A percentile compares a stretch with the other conserved stretches of the same genome.
Evolutionary conservation across 176 grass and related monocot genomes (phyloP).

Genomic region (Guadua angustifolia): DNA sequence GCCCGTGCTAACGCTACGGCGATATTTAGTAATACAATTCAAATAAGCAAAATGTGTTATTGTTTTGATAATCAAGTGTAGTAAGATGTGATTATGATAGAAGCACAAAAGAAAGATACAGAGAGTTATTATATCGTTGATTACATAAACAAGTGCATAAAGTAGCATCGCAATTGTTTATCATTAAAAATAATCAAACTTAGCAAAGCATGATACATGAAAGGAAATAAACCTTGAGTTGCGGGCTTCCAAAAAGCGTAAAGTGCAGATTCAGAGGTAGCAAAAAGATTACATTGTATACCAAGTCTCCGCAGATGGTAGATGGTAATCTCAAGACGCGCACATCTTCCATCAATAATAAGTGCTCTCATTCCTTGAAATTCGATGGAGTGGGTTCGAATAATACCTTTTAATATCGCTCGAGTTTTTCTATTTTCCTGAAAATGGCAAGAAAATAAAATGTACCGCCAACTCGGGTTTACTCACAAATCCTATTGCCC

Average conservation of each 20-base stretch:
- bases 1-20: too few relatives aligned
- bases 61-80: too few relatives aligned
- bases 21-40: too few relatives aligned
- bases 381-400: conserved; percentile 53
- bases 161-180: too few relatives aligned
- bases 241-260: conserved; percentile 57
- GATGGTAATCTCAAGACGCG: conserved; percentile 58
- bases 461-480: conserved; percentile 65
- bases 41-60: too few relatives aligned
- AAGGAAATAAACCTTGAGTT: conserved; percentile 56
- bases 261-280: conserved; percentile 57
- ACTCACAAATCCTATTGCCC: conserved; percentile 58
- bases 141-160: too few relatives aligned
- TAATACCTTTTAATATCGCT: conserved; percentile 64
- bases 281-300: conserved; percentile 50
- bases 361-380: conserved; percentile 80
- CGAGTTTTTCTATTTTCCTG: conserved; percentile 42
- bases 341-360: conserved; percentile 63
- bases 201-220: background rate
- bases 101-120: too few relatives aligned
- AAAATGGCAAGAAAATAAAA: conserved; percentile 80
- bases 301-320: conserved; percentile 76
- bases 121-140: too few relatives aligned
- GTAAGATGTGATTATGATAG: too few relatives aligned
- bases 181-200: too few relatives aligned